Percentiles rank a stretch among this genome's conserved stretches.
Conservation (phyloP, 352 stramenopile species). For the Phytophthora nicotianae region DNA sequence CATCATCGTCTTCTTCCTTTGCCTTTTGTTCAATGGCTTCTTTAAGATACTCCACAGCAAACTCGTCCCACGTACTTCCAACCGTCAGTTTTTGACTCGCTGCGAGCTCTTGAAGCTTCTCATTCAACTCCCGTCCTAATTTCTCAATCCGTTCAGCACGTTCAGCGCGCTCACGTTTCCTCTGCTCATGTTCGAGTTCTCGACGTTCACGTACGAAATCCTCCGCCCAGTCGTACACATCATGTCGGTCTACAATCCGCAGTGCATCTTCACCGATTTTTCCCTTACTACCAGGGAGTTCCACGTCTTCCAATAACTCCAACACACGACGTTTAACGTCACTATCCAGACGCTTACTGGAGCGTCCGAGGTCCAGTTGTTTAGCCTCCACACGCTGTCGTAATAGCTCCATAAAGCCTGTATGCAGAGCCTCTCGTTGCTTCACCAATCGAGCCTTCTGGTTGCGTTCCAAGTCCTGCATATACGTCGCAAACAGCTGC, state of each 20-base stretch:
- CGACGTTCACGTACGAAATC: conserved; percentile 47
- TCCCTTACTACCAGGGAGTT: conserved; percentile 18
- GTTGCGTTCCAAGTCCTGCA: conserved; percentile 66
- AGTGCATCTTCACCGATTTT: conserved; percentile 35
- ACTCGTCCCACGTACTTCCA: conserved; percentile 36
- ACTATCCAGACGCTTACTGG: conserved; percentile 45
- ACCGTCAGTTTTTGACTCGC: conserved; percentile 23
- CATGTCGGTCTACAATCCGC: conserved; percentile 46
- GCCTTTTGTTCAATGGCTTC: conserved; percentile 16
- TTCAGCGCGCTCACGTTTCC: conserved; percentile 56
- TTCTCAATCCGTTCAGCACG: conserved; percentile 45
- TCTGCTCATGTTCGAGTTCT: conserved; percentile 50
- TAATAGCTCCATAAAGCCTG: conserved; percentile 47
- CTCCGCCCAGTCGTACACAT: conserved; percentile 75
- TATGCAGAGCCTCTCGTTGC: conserved; percentile 47
- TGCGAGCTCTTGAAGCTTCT: conserved; percentile 33
- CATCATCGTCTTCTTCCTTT: conserved; percentile 16
- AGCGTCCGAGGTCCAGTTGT: conserved; percentile 27
- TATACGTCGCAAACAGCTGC: conserved; percentile 72
- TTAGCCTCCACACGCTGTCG: conserved; percentile 43
- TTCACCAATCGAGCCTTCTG: conserved; percentile 51
- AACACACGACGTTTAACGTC: conserved; percentile 53
- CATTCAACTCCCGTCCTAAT: conserved; percentile 37
- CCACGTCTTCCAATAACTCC: conserved; percentile 45
- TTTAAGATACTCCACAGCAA: conserved; percentile 22